Percentiles rank a stretch among this genome's conserved stretches.
These are phyloP conservation scores for Cladophialophora bantiana DNA, from an alignment of 2,329 filamentous ascomycete species.

Conservation along the genomic window DNA sequence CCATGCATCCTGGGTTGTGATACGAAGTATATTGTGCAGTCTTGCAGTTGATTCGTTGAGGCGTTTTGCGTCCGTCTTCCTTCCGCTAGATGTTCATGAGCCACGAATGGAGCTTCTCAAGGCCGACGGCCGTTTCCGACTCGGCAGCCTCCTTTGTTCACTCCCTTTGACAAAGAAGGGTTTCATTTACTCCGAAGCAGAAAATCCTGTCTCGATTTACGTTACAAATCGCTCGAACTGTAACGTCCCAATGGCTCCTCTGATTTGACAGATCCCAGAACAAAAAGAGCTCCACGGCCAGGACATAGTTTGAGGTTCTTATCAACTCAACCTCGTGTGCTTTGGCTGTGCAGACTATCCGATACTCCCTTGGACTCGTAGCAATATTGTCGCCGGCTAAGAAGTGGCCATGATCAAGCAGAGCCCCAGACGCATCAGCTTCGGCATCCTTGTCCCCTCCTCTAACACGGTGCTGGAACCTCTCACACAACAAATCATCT, in stretches of 20 bases:
- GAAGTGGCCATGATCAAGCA: constrained; percentile 15
- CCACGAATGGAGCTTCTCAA: neutral
- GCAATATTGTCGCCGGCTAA: neutral
- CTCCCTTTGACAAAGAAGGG: neutral
- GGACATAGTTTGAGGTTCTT: neutral
- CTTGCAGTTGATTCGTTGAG: neutral
- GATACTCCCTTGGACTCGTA: neutral
- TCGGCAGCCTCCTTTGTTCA: too few species aligned
- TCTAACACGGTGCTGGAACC: constrained; percentile 56
- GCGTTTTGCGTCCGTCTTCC: neutral
- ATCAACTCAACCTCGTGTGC: neutral
- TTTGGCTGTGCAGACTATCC: neutral
- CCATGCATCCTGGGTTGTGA: neutral
- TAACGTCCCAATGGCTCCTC: neutral
- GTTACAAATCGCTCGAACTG: constrained; percentile 3
- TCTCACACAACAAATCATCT: constrained; percentile 49
- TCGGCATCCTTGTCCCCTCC: constrained; percentile 55
- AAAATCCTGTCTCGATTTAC: neutral
- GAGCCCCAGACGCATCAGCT: constrained; percentile 13
- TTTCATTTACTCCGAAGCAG: neutral
- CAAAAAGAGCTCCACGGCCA: constrained; percentile 2
- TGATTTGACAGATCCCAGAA: neutral
- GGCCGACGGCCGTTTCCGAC: neutral
- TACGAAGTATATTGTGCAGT: neutral
- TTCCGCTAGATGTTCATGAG: neutral